Evolutionary conservation across 2,329 filamentous ascomycete species (phyloP).

Genomic region (Aspergillus pseudonomiae): DNA sequence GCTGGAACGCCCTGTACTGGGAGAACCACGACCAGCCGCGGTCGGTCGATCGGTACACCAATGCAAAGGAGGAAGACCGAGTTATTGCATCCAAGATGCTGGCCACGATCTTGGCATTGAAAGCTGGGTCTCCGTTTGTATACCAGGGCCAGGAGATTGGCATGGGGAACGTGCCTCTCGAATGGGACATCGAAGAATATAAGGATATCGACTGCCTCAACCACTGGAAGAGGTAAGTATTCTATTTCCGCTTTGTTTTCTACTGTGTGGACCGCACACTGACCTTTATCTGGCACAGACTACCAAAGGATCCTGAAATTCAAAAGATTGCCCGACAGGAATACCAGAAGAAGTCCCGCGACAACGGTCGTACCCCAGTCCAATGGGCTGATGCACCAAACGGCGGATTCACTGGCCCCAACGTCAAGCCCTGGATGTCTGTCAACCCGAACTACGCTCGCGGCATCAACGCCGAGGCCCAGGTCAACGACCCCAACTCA

Average conservation of each 20-base stretch:
- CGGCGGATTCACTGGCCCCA: conserved; percentile 65
- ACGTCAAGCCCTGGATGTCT: conserved; percentile 68
- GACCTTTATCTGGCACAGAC: conserved; percentile 22
- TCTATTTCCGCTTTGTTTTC: too few relatives aligned
- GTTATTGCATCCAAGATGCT: conserved; percentile 61
- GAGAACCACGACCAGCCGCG: conserved; percentile 70
- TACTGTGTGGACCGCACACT: background rate
- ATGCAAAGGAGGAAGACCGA: conserved; percentile 55
- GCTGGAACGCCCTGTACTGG: conserved; percentile 67
- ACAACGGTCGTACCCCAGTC: conserved; percentile 72
- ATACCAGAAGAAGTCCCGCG: conserved; percentile 53
- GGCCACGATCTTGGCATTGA: conserved; percentile 58
- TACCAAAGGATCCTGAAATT: conserved; percentile 32
- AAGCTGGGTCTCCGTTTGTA: conserved; percentile 66
- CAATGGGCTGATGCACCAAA: conserved; percentile 67
- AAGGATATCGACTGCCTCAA: conserved; percentile 67
- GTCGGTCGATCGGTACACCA: conserved; percentile 59
- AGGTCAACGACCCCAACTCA: conserved; percentile 46
- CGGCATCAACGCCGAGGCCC: conserved; percentile 61
- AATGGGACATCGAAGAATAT: conserved; percentile 67
- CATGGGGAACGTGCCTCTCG: conserved; percentile 64
- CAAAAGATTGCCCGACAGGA: conserved; percentile 35
- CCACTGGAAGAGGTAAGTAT: conserved; percentile 52
- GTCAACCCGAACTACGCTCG: conserved; percentile 64
- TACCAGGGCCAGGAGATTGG: conserved; percentile 72